Conservation (phyloP, 352 stramenopile genomes). For the Pythium diclinum region DNA sequence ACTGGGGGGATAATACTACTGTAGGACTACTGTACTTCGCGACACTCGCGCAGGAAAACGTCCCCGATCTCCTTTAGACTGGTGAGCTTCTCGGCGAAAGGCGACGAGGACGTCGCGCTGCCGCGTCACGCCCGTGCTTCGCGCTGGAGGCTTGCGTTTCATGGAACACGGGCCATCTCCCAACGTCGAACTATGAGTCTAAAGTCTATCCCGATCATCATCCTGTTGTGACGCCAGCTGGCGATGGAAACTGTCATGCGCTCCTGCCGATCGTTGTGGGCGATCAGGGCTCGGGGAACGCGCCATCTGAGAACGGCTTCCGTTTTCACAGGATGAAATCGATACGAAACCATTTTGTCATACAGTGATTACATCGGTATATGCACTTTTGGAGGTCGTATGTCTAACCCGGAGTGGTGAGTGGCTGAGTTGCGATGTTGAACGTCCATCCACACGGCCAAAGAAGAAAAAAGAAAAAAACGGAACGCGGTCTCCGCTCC, state of each 20-base stretch:
- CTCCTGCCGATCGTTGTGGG: not conserved
- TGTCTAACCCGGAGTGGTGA: conserved; percentile 7
- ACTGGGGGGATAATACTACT: not conserved
- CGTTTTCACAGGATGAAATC: not conserved
- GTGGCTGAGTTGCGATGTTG: conserved; percentile 8
- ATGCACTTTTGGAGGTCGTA: not conserved
- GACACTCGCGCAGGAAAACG: not conserved
- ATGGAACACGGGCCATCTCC: not conserved
- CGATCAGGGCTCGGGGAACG: not conserved
- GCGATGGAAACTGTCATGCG: not conserved
- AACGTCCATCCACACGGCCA: conserved; percentile 15
- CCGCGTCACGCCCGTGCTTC: not conserved
- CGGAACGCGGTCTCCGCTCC: not conserved
- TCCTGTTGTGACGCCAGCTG: not conserved
- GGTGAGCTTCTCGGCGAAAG: not conserved
- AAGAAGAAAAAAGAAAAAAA: conserved; percentile 4
- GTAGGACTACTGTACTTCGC: not conserved
- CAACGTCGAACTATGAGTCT: not conserved
- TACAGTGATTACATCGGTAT: not conserved
- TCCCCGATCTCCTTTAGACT: not conserved
- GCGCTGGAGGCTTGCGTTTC: not conserved
- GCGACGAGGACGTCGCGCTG: not conserved
- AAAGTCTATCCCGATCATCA: conserved; percentile 2
- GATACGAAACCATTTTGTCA: not conserved
- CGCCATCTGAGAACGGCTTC: not conserved